Evolutionary conservation across 139 green algal species (phyloP), one percentile per base, ranked within the genome.

Genomic region (Bryopsis sp.): DNA sequence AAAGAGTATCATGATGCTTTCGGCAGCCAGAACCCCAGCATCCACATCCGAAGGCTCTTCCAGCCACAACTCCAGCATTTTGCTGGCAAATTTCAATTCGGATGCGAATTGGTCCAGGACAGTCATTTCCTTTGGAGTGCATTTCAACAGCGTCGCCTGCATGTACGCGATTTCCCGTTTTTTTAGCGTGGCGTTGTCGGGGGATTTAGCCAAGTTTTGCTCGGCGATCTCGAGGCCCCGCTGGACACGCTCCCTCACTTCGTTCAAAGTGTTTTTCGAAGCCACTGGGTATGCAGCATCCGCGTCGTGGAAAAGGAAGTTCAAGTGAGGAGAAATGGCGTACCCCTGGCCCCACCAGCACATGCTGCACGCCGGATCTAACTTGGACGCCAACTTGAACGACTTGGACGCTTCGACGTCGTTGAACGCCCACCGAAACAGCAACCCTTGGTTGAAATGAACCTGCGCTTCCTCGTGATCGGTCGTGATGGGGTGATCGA

Each of bases 321-420:
- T 57, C 2, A 24, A 29, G n/a, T 60, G 36, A 24, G 65, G 65
- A 34, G 46, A 29, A 39, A 8, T 2, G 8, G 73, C 63, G 62
- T 82, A 75, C 2, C 72, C 73, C 38, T 79, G 31, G 15, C 76
- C 76, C 76, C 76, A 82, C 26, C 61, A 68, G 68, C 76, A 82
- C 76, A 79, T 82, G 60, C 60, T 67, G 46, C 72, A 78, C 2
- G 19, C 0, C 2, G 70, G 68, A 33, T 76, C 71, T 15, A 46
- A 15, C 19, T 15, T 7, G 7, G 43, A 5, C 28, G 59, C 59
- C 59, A 19, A 7, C 59, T 67, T 31, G 33, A 67, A 67, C 28
- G 33, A 24, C 11, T 47, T 11, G 7, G 39, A 22, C 4, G 59
- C 28, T 11, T 8, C 22, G 7, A 39, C 5, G 24, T 47, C 7